Conservation (phyloP, 116 monocot genomes). For the Phalaenopsis hybrid region DNA sequence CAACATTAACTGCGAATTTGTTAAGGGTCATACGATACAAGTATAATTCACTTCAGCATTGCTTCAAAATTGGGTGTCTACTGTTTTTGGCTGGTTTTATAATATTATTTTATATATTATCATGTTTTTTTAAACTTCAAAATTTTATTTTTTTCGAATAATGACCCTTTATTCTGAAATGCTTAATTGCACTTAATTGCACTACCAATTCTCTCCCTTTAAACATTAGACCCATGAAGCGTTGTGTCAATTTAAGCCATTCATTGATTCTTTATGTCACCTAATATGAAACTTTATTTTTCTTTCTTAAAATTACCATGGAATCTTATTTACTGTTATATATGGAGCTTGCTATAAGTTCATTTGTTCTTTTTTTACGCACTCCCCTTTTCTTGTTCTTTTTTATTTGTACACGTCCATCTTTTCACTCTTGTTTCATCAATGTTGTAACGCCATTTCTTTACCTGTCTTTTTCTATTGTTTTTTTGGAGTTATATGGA, state of each 20-base stretch:
- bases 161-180: neutral
- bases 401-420: neutral
- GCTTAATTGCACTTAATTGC: neutral
- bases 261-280: neutral
- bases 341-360: neutral
- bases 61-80: neutral
- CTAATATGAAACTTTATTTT: neutral
- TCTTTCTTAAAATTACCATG: neutral
- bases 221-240: neutral
- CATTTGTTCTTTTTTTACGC: too few species aligned
- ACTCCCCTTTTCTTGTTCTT: too few species aligned
- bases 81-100: neutral
- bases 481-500: neutral
- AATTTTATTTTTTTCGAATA: neutral
- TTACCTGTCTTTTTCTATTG: neutral
- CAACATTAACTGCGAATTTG: too few species aligned
- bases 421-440: neutral
- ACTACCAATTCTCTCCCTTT: neutral
- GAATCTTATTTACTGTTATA: neutral
- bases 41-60: neutral
- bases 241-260: neutral
- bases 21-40: too few species aligned
- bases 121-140: neutral
- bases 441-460: conserved; percentile 1
- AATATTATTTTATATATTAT: neutral